Base-by-base conservation (phyloP, 345 rosid species). In the Populus alba region DNA sequence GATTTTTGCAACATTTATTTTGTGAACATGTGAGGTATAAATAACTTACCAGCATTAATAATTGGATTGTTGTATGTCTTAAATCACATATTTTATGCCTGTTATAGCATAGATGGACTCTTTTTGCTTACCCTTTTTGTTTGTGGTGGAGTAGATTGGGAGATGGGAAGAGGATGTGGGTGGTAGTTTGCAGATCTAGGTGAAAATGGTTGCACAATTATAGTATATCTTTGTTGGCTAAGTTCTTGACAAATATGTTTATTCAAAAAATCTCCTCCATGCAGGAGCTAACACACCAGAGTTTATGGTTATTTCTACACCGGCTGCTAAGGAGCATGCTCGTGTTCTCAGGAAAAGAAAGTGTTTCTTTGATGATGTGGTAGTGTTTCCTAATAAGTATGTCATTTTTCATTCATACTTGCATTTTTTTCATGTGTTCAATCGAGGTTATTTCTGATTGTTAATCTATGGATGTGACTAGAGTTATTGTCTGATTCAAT, bases 311-410 rank as follows among this genome's bases (percentile, higher is more conserved):
- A 81, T 95, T 72, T 86, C 74, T 70, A 93, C 96, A 1, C 96
- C 97, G 33, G 88, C 91, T 51, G 70, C 84, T 31, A 91, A 83
- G 86, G 98, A 95, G 82, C 76, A 75, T 79, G 66, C 83, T 68
- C 88, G 77, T 75, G 49, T 59, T 79, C 75, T 77, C 68, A 83
- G 87, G 83, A 91, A 91, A 81, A 83, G 94, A 73, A 91, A 88
- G 79, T 90, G 91, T 81, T 33, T 88, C 43, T 81, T 79, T 45
- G 99, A 95, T 80, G 90, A 91, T 59, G 76, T 81, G 67, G 81
- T 85, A 27, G 77, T 88, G 61, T 85, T 92, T 82, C 87, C 97
- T 29, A 95, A 87, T 81, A 74, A 75, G 99, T 95, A 92, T 83
- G 93, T 77, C 22, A 76, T 71, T 38, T 7, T 53, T 66, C 51